A percentile compares a stretch with the other conserved stretches of the same genome.
Conservation (phyloP, 106 monocot species). For the Allium fistulosum region DNA sequence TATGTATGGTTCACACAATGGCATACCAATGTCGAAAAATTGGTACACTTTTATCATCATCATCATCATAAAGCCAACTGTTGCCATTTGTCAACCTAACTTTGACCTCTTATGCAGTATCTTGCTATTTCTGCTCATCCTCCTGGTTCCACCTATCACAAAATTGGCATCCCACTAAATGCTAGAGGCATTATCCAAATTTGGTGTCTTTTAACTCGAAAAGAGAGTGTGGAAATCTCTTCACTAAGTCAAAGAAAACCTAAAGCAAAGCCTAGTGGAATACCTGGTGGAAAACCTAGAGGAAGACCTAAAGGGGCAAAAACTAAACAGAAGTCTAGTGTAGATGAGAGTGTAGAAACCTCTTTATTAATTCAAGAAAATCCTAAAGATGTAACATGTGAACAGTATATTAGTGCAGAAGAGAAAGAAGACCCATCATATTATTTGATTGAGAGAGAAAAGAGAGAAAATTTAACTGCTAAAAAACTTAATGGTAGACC, state of each 20-base stretch:
- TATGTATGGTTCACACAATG: no score
- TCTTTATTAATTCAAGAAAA: conserved; percentile 10
- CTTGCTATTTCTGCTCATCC: conserved; percentile 92
- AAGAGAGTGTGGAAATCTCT: conserved; percentile 19
- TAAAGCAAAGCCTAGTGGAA: conserved; percentile 10
- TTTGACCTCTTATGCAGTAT: conserved; percentile 37
- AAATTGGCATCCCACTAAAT: conserved; percentile 53
- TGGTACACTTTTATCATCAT: no score
- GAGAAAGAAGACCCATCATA: background rate
- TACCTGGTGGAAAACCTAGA: conserved; percentile 11
- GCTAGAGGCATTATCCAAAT: conserved; percentile 90
- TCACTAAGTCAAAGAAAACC: conserved; percentile 3
- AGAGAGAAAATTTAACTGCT: background rate
- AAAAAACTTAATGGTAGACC: conserved; percentile 17
- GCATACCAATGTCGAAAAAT: no score
- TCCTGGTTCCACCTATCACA: conserved; percentile 73
- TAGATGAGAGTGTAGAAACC: background rate
- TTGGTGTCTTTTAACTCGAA: conserved; percentile 59
- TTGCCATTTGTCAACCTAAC: background rate
- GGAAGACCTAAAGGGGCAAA: background rate
- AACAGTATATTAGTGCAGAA: background rate
- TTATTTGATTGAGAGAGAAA: background rate
- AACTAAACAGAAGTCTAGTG: background rate
- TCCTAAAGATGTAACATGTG: conserved; percentile 7
- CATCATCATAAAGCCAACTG: no score